These are phyloP conservation scores for Quercus cerris DNA, from an alignment of 306 rosid species.

Conservation along the genomic window DNA sequence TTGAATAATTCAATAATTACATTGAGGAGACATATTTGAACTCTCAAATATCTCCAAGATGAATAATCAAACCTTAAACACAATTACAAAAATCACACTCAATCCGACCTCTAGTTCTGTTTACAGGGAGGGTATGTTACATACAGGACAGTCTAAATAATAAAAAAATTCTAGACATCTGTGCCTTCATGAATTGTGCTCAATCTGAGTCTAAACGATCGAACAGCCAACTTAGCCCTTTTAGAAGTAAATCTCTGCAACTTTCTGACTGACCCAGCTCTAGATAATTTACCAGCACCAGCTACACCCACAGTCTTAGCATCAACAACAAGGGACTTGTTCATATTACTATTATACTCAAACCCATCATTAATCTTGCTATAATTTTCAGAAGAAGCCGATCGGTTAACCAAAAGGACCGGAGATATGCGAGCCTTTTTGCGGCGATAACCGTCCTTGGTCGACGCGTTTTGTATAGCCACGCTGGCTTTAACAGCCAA, in stretches of 20 bases:
- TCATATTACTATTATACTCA: not conserved
- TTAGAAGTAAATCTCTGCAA: conserved; percentile 30
- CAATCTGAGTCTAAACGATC: conserved; percentile 36
- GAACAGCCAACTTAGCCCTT: conserved; percentile 35
- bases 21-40: too few relatives aligned
- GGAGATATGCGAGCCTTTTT: conserved; percentile 48
- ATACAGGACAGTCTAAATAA: too few relatives aligned
- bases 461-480: conserved; percentile 26
- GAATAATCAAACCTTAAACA: not conserved
- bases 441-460: not conserved
- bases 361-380: not conserved
- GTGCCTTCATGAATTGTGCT: conserved; percentile 47
- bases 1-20: not conserved
- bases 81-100: not conserved
- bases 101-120: not conserved
- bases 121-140: not conserved
- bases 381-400: not conserved
- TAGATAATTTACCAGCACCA: not conserved
- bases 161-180: not conserved
- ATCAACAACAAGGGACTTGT: not conserved
- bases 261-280: conserved; percentile 30
- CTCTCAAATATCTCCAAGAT: not conserved
- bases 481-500: conserved; percentile 51
- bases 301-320: not conserved
- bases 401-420: not conserved